Conservation (phyloP, 23 red algal species). For the Gracilaria domingensis region DNA sequence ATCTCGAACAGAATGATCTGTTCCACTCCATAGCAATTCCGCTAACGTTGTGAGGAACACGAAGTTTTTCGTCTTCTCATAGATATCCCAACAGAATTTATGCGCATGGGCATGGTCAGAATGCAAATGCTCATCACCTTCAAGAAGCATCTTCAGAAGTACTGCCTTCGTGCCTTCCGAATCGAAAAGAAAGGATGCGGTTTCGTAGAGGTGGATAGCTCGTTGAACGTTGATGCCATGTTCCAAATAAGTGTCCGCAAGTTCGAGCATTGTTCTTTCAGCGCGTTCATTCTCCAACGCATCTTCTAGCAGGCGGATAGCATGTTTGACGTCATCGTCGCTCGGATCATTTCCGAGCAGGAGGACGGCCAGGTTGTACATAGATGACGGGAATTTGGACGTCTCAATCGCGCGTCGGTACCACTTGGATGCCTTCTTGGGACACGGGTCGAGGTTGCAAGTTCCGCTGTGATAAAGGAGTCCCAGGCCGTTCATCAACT, state of each 20-base stretch:
- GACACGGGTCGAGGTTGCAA: neutral
- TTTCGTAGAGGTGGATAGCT: neutral
- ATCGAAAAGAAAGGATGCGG: neutral
- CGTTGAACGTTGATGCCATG: neutral
- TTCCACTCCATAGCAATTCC: too few relatives aligned
- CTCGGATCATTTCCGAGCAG: neutral
- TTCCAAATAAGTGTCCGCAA: neutral
- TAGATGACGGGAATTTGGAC: neutral
- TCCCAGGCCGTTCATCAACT: neutral
- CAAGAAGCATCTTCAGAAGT: neutral
- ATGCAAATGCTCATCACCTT: too few relatives aligned
- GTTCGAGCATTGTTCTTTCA: neutral
- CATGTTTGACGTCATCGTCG: neutral
- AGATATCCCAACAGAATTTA: too few relatives aligned
- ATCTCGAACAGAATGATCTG: neutral
- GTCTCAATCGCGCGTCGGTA: neutral
- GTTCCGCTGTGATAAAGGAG: neutral
- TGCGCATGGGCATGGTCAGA: too few relatives aligned
- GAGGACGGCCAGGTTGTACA: neutral
- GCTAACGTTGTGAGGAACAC: too few relatives aligned
- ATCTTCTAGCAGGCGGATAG: neutral
- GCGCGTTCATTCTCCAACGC: neutral
- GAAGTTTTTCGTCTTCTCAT: too few relatives aligned
- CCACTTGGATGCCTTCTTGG: neutral
- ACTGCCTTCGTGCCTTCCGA: neutral